Percentiles rank a stretch among this genome's conserved stretches.
Conservation (phyloP, 331 rosid species). For the Acacia pycnantha region DNA sequence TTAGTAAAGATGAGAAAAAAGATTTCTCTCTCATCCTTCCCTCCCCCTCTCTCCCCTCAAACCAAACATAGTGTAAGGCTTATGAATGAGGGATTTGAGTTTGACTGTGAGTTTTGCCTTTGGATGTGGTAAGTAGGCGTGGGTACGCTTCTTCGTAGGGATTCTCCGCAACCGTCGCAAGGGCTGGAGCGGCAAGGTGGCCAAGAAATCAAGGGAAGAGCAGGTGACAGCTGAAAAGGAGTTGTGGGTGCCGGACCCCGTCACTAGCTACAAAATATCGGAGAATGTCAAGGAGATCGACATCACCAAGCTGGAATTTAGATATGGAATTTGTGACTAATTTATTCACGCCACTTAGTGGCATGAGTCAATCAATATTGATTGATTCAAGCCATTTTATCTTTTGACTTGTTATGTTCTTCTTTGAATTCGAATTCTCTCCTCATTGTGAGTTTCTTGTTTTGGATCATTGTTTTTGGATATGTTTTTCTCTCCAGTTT, state of each 20-base stretch:
- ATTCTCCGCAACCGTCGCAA: constrained; percentile 37
- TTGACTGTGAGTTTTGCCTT: background rate
- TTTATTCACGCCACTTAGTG: no score
- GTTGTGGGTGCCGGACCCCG: constrained; percentile 80
- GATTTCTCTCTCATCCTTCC: no score
- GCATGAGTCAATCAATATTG: no score
- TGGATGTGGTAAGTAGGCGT: constrained; percentile 37
- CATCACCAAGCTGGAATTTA: constrained; percentile 52
- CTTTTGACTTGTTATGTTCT: constrained; percentile 46
- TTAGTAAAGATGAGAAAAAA: no score
- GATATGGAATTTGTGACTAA: background rate
- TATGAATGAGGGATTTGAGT: background rate
- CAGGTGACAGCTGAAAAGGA: constrained; percentile 40
- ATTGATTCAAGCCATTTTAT: no score
- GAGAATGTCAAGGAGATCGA: constrained; percentile 58
- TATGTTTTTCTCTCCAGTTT: background rate
- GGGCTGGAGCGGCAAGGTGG: constrained; percentile 40
- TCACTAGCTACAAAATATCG: constrained; percentile 72
- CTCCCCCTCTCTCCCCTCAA: no score
- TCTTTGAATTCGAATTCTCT: constrained; percentile 52
- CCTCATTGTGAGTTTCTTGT: constrained; percentile 53
- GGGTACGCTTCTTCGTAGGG: constrained; percentile 39
- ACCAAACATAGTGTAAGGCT: no score
- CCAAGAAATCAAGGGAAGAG: constrained; percentile 46
- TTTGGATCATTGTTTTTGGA: background rate